Base-by-base conservation (phyloP, 176 grass and related monocot genomes). In the Oryza officinalis region DNA sequence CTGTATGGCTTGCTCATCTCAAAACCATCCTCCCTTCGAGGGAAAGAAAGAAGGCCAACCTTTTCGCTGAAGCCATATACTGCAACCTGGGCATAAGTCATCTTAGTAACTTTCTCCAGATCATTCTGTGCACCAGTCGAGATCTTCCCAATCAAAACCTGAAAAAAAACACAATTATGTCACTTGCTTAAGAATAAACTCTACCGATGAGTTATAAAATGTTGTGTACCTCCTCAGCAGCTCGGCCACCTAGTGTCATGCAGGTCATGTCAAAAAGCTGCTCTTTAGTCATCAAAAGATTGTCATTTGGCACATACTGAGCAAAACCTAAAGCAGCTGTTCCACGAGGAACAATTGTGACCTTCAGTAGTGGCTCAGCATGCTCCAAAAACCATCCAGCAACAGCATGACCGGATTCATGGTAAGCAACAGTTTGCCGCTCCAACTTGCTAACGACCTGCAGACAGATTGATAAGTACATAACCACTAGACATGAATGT, bases 361-460 rank as follows among this genome's bases (percentile, higher is more conserved):
- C 96, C 84, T 98, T 95, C 47, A 98, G 87, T 2, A 98, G 84
- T 40, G 96, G 93, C 63, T 98, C 93, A 17, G 93, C 93, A 87
- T 98, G 87, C 87, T 98, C 93, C 81, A 98, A 93, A 85, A 98
- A 98, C 91, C 93, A 98, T 81, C 96, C 93, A 78, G 80, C 91
- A 80, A 95, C 96, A 66, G 96, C 96, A 90, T 95, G 96, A 30
- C 96, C 93, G 23, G 96, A 93, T 86, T 98, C 96, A 87, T 98
- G 96, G 75, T 98, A 98, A 20, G 91, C 93, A 86, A 98, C 96
- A 50, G 93, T 95, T 63, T 80, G 74, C 4, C 91, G 88, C 83
- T 98, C 96, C 82, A 93, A 80, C 81, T 98, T 98, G 85, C 93
- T 95, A 81, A 98, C 90, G 57, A 98, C 89, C 93, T 98, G 75